Conservation (phyloP, 768 basidiomycete species). For the Hydnomerulius pinastri region DNA sequence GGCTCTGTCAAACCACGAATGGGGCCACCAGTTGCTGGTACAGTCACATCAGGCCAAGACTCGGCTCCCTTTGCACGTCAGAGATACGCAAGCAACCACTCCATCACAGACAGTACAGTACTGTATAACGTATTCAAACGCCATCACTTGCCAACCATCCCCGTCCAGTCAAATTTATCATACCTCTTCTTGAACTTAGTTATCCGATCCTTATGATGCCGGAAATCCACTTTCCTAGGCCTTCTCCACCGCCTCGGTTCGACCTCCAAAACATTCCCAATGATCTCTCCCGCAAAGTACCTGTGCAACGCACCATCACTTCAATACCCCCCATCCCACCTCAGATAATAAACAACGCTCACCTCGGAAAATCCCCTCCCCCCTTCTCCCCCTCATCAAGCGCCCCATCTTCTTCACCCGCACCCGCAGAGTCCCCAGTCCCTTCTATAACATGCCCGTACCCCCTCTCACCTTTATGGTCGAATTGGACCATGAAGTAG, state of each 20-base stretch:
- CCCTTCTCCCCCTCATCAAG: constrained; percentile 88
- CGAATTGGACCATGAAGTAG: constrained; percentile 99
- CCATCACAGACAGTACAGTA: too few species aligned
- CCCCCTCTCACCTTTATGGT: constrained; percentile 96
- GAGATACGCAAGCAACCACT: too few species aligned
- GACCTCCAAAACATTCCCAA: constrained; percentile 87
- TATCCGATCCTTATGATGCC: constrained; percentile 70
- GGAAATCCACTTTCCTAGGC: constrained; percentile 72
- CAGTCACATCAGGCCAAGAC: too few species aligned
- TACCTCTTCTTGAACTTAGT: constrained; percentile 73
- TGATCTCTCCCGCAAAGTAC: constrained; percentile 94
- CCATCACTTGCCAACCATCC: constrained; percentile 53
- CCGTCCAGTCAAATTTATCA: constrained; percentile 80
- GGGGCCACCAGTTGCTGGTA: too few species aligned
- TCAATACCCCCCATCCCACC: not conserved
- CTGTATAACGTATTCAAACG: not conserved
- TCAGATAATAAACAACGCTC: constrained; percentile 25
- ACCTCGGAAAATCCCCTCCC: constrained; percentile 90
- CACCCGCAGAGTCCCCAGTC: constrained; percentile 58
- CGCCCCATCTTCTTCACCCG: constrained; percentile 63
- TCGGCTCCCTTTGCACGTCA: too few species aligned
- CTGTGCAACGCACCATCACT: too few species aligned
- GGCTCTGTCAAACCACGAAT: too few species aligned
- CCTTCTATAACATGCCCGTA: constrained; percentile 99
- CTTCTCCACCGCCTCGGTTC: constrained; percentile 86